Conservation (phyloP, 495 filamentous ascomycete genomes). For the Bryoglossum gracile region DNA sequence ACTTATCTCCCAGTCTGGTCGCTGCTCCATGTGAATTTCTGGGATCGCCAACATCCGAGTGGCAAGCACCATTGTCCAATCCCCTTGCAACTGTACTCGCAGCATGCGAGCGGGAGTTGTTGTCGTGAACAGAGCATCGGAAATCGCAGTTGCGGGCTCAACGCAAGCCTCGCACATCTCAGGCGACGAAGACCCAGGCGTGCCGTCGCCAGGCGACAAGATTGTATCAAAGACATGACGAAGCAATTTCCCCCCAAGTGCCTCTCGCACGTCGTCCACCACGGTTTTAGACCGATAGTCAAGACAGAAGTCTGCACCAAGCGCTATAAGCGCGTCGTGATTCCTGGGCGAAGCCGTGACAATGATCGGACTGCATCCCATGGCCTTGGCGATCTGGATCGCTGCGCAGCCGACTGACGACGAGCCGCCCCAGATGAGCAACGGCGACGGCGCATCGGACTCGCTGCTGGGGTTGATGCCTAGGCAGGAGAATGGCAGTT, state of each 20-base stretch:
- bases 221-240: not conserved
- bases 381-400: not conserved
- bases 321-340: not conserved
- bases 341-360: not conserved
- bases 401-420: not conserved
- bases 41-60: not conserved
- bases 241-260: not conserved
- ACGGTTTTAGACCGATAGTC: not conserved
- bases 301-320: not conserved
- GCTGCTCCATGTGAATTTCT: not conserved
- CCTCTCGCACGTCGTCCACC: not conserved
- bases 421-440: slow-evolving; percentile 1
- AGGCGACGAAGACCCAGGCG: too few species aligned
- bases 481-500: too few species aligned
- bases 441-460: not conserved
- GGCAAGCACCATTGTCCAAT: slow-evolving; percentile 2
- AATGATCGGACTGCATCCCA: not conserved
- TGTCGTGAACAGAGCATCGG: not conserved
- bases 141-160: not conserved
- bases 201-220: too few species aligned
- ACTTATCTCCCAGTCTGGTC: not conserved
- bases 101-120: not conserved
- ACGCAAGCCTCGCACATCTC: not conserved
- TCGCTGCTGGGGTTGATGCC: not conserved
- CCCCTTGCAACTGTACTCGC: too few species aligned